Evolutionary conservation across 495 filamentous ascomycete species (phyloP), one percentile per base, ranked within the genome.

Genomic region (Aspergillus indologenus): DNA sequence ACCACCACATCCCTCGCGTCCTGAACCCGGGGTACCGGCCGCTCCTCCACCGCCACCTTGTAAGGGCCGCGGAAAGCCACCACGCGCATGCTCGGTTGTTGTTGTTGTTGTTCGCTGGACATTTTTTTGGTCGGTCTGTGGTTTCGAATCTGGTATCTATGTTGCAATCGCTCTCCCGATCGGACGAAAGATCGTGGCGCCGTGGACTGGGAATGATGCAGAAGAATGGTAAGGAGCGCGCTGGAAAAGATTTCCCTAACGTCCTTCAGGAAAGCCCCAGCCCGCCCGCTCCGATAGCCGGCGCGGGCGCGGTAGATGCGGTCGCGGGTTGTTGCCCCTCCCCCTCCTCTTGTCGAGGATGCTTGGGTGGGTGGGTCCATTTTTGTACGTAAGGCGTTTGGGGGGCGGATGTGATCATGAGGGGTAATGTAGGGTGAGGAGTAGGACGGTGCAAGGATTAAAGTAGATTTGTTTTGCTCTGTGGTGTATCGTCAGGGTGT

Each of bases 1-100:
- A 96, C 85, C 55, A 98, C 84, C 55, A 91, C 81, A 74, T 97
- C 93, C 54, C 79, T 84, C 14, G 84, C 75, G 26, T 90, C 80
- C 61, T 87, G 76, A 55, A 97, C 84, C 9, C 69, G 68, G n/a
- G 80, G 80, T 45, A 81, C 75, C 1, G 78, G 78, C 29, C 76
- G 61, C 44, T 82, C 71, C 61, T 81, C 79, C 43, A 83, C 68
- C 11, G 71, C 71, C 24, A 82, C 76, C 57, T 78, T 75, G 60
- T 70, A 71, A 19, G 77, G 76, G 20, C 69, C 77, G 44, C 77
- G 72, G 64, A 83, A 83, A 14, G 81, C 69, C 23, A 83, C 80
- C 67, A 78, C 74, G 49, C 74, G 72, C 75, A 80, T 83, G 2
- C 12, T 51, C 48, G 12, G 14, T n/a, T n/a, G n/a, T n/a, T 29